These are phyloP conservation scores for Halophytophthora polymorphica DNA, from an alignment of 352 stramenopile genomes.

Conservation along the genomic window DNA sequence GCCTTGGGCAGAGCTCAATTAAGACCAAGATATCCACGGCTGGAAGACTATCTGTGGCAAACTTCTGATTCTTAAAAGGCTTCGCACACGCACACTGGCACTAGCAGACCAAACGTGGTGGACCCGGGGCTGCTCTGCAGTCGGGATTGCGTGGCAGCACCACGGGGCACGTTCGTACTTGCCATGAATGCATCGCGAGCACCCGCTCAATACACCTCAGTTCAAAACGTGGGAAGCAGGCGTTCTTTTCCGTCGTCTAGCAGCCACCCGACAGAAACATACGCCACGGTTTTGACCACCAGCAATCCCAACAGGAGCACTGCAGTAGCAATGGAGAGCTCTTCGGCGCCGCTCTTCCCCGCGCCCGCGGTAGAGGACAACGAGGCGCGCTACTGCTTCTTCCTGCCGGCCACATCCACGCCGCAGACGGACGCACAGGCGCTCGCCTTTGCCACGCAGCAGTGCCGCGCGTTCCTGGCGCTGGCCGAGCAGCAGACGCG, in stretches of 20 bases:
- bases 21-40: too few relatives aligned
- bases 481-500: conserved; percentile 33
- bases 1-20: too few relatives aligned
- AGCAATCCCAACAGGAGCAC: neutral
- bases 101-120: too few relatives aligned
- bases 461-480: conserved; percentile 17
- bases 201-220: neutral
- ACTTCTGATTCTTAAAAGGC: too few relatives aligned
- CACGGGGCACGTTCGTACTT: too few relatives aligned
- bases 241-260: neutral
- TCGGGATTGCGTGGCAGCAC: too few relatives aligned
- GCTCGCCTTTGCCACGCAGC: conserved; percentile 10
- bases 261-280: conserved; percentile 7
- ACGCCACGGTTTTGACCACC: neutral
- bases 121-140: too few relatives aligned
- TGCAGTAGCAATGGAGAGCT: neutral
- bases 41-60: too few relatives aligned
- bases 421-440: neutral
- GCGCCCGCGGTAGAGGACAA: conserved; percentile 20
- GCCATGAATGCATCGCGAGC: too few relatives aligned
- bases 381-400: conserved; percentile 37
- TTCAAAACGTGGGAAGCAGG: neutral
- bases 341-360: conserved; percentile 15
- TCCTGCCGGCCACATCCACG: conserved; percentile 13
- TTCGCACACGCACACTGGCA: too few relatives aligned